These are phyloP conservation scores for Hypoxylon crocopeplum DNA, from an alignment of 495 filamentous ascomycete genomes.

Conservation along the genomic window DNA sequence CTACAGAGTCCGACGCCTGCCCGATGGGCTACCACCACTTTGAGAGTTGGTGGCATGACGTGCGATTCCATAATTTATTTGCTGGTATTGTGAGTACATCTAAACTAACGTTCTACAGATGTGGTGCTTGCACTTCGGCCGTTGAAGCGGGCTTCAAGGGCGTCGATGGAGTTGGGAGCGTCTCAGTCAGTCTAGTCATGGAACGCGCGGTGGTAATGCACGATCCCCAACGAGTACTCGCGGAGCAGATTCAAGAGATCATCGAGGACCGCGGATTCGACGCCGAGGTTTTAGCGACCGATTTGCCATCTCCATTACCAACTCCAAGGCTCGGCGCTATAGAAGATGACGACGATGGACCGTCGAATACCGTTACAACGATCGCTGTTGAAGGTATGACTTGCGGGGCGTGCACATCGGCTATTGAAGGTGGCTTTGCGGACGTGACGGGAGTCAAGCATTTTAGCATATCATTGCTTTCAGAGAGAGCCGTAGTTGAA, in stretches of 20 bases:
- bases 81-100: not conserved
- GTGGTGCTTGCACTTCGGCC: slow-evolving; percentile 87
- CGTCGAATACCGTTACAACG: slow-evolving; percentile 69
- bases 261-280: slow-evolving; percentile 97
- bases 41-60: slow-evolving; percentile 92
- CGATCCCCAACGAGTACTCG: slow-evolving; percentile 75
- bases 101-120: slow-evolving; percentile 46
- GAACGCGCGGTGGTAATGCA: slow-evolving; percentile 90
- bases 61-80: slow-evolving; percentile 33
- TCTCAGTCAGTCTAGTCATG: slow-evolving; percentile 92
- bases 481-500: slow-evolving; percentile 87
- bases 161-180: slow-evolving; percentile 77
- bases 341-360: slow-evolving; percentile 41
- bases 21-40: slow-evolving; percentile 88
- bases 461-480: slow-evolving; percentile 92
- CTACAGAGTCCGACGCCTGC: slow-evolving; percentile 44
- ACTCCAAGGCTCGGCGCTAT: slow-evolving; percentile 35
- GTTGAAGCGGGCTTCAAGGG: slow-evolving; percentile 84
- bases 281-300: slow-evolving; percentile 86
- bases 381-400: slow-evolving; percentile 94
- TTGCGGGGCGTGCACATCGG: slow-evolving; percentile 93
- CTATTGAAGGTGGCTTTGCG: slow-evolving; percentile 83
- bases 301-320: slow-evolving; percentile 59
- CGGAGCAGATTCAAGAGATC: slow-evolving; percentile 77
- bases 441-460: slow-evolving; percentile 77